These are phyloP conservation scores for Millerozyma miso DNA, from an alignment of 805 yeast species.

Conservation along the genomic window DNA sequence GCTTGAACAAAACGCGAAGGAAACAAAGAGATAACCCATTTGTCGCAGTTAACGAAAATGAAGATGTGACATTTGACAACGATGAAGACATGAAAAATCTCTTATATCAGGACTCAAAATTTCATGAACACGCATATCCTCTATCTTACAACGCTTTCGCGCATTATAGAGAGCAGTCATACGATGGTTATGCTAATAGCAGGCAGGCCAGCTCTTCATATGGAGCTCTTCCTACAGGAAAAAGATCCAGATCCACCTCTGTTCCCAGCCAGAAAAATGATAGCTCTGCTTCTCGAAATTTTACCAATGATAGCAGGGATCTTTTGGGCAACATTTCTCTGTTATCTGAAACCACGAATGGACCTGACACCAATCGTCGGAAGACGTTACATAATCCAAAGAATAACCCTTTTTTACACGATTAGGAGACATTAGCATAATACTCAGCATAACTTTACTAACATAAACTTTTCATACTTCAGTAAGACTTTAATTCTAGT, in stretches of 20 bases:
- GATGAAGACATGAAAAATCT: slow-evolving; percentile 19
- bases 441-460: no score
- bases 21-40: slow-evolving; percentile 1
- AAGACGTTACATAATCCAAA: slow-evolving; percentile 4
- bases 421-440: no score
- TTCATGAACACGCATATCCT: slow-evolving; percentile 4
- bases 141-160: slow-evolving; percentile 3
- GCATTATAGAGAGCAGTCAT: slow-evolving; percentile 24
- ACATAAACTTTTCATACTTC: no score
- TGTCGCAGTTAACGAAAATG: neutral
- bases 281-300: neutral
- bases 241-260: neutral
- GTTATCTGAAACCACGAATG: neutral
- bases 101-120: slow-evolving; percentile 13
- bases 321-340: neutral
- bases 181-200: slow-evolving; percentile 21
- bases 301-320: neutral
- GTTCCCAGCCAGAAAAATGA: neutral
- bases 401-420: slow-evolving; percentile 5
- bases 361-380: neutral
- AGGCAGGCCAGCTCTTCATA: neutral
- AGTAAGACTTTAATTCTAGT: no score
- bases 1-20: slow-evolving; percentile 11
- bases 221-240: neutral
- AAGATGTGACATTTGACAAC: slow-evolving; percentile 2